phyloP scores from a whole-genome alignment of 2,329 filamentous ascomycete genomes.

The Aspergillus fijiensis region DNA sequence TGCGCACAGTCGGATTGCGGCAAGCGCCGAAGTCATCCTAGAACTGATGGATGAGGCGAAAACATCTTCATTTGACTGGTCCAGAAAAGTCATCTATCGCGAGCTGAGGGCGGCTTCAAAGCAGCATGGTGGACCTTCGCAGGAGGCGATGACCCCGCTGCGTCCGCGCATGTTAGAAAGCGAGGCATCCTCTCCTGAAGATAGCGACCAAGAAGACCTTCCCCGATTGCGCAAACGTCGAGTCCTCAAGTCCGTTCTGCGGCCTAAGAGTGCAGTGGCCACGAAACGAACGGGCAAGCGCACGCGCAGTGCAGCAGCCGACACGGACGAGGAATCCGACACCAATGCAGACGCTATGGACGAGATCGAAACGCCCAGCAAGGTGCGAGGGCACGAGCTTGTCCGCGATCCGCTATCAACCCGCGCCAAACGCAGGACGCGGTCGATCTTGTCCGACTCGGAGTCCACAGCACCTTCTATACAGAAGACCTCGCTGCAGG shows the following conservation, averaged over 20 bases:
- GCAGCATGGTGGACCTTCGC: slow-evolving; percentile 25
- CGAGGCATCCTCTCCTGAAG: slow-evolving; percentile 35
- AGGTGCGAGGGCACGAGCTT: slow-evolving; percentile 33
- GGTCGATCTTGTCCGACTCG: slow-evolving; percentile 31
- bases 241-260: slow-evolving; percentile 46
- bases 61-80: slow-evolving; percentile 39
- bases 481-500: slow-evolving; percentile 30
- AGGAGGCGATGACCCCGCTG: slow-evolving; percentile 35
- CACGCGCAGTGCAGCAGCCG: slow-evolving; percentile 32
- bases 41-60: slow-evolving; percentile 41
- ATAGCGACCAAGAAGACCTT: slow-evolving; percentile 28
- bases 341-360: slow-evolving; percentile 32
- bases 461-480: slow-evolving; percentile 19
- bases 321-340: slow-evolving; percentile 27
- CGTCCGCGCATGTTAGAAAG: slow-evolving; percentile 27
- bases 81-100: slow-evolving; percentile 43
- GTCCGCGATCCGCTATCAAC: slow-evolving; percentile 35
- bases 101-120: slow-evolving; percentile 39
- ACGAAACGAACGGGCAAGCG: slow-evolving; percentile 44
- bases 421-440: slow-evolving; percentile 30
- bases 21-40: slow-evolving; percentile 33
- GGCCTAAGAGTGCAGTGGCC: slow-evolving; percentile 43
- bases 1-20: slow-evolving; percentile 37
- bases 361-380: slow-evolving; percentile 36
- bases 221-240: slow-evolving; percentile 28